phyloP scores from a whole-genome alignment of 2,329 filamentous ascomycete species.

The Madurella fahalii region DNA sequence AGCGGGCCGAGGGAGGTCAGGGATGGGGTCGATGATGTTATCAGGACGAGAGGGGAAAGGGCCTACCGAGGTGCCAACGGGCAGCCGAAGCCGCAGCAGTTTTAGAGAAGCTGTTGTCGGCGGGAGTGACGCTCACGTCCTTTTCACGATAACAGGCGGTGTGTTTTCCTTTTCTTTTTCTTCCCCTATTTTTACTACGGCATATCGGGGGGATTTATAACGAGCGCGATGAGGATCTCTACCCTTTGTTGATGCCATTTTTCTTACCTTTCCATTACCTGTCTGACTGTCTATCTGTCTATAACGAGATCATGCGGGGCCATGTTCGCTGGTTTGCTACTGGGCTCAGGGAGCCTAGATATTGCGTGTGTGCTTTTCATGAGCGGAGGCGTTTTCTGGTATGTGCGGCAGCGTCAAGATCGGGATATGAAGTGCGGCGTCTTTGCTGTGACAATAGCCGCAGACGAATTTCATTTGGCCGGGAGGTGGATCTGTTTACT shows the following conservation, averaged over 20 bases:
- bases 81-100: slow-evolving; percentile 17
- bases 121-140: not conserved
- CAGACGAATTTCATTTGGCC: not conserved
- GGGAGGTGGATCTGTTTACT: no score
- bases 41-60: slow-evolving; percentile 33
- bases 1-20: slow-evolving; percentile 55
- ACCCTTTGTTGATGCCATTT: not conserved
- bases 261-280: not conserved
- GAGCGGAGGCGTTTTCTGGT: slow-evolving; percentile 1
- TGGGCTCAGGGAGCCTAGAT: not conserved
- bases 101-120: not conserved
- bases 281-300: slow-evolving; percentile 1
- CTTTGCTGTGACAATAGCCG: not conserved
- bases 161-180: not conserved
- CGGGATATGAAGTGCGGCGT: slow-evolving; percentile 1
- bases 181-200: not conserved
- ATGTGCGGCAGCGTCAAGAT: not conserved
- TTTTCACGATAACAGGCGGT: not conserved
- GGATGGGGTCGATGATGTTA: slow-evolving; percentile 55
- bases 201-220: not conserved
- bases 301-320: slow-evolving; percentile 12
- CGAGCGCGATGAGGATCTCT: not conserved
- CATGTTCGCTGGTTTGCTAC: not conserved
- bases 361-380: not conserved
- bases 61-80: slow-evolving; percentile 33